A percentile compares a stretch with the other conserved stretches of the same genome.
Conservation (phyloP, 1,284 basidiomycete species). For the Grifola frondosa region DNA sequence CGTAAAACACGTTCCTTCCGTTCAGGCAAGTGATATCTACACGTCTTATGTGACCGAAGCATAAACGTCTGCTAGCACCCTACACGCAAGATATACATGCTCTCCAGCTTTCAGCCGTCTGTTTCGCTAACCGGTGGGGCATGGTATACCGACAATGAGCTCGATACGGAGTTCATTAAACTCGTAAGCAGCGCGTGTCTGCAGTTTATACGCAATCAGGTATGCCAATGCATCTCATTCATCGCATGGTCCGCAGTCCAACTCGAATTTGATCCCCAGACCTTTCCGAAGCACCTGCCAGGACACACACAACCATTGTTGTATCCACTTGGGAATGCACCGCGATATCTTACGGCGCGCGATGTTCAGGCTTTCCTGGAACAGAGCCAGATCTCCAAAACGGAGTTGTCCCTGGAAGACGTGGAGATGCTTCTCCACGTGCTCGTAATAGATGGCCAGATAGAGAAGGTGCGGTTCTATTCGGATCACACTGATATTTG, state of each 20-base stretch:
- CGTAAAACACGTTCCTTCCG: constrained; percentile 76
- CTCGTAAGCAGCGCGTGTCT: constrained; percentile 71
- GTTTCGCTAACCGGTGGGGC: constrained; percentile 87
- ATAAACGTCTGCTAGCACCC: constrained; percentile 64
- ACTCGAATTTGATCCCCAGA: constrained; percentile 32
- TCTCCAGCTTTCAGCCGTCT: constrained; percentile 79
- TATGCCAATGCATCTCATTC: constrained; percentile 35
- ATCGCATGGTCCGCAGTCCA: neutral
- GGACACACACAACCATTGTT: constrained; percentile 32
- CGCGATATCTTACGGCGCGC: constrained; percentile 64
- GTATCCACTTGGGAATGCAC: constrained; percentile 47
- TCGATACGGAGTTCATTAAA: constrained; percentile 88
- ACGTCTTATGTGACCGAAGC: neutral
- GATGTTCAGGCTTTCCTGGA: constrained; percentile 63
- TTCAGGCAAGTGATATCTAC: constrained; percentile 52
- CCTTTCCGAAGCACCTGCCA: constrained; percentile 48
- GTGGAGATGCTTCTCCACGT: constrained; percentile 84
- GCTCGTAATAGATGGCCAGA: constrained; percentile 80
- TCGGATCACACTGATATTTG: too few species aligned
- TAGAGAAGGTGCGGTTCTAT: constrained; percentile 79
- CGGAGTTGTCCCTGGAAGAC: constrained; percentile 78
- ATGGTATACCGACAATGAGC: constrained; percentile 93
- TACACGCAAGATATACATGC: constrained; percentile 92
- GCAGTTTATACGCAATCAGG: constrained; percentile 72
- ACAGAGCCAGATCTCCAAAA: constrained; percentile 75